These are phyloP conservation scores for Dendrothele bispora DNA, from an alignment of 768 basidiomycete species.

Conservation along the genomic window DNA sequence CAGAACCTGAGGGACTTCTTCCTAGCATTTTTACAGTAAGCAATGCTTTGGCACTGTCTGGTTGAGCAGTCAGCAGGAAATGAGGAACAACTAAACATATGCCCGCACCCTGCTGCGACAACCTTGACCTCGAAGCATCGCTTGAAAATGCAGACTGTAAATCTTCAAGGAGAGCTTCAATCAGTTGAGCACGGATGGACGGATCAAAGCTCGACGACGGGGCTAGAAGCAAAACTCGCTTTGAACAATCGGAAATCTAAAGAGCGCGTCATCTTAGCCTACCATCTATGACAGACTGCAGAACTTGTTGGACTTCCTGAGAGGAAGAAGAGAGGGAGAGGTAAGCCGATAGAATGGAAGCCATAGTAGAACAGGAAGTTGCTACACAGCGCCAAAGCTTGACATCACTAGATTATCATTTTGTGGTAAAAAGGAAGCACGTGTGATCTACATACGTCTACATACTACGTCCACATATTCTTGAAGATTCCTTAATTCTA, in stretches of 20 bases:
- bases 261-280: not conserved
- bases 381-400: too few species aligned
- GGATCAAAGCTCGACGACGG: constrained; percentile 47
- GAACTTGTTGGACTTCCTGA: constrained; percentile 44
- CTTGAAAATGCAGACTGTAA: constrained; percentile 42
- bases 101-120: constrained; percentile 55
- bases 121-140: constrained; percentile 46
- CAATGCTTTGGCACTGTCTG: constrained; percentile 69
- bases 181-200: constrained; percentile 49
- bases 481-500: too few species aligned
- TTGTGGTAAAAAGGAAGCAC: too few species aligned
- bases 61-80: constrained; percentile 6
- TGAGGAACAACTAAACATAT: not conserved
- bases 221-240: too few species aligned
- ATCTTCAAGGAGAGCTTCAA: constrained; percentile 61
- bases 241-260: not conserved
- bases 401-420: too few species aligned
- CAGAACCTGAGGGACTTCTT: constrained; percentile 66
- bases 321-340: constrained; percentile 47
- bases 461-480: too few species aligned
- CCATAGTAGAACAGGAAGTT: too few species aligned
- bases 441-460: too few species aligned
- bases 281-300: constrained; percentile 55
- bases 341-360: constrained; percentile 46
- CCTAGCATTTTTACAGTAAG: constrained; percentile 74